Evolutionary conservation across 1,284 basidiomycete genomes (phyloP).

Genomic region (Waitea zeae): DNA sequence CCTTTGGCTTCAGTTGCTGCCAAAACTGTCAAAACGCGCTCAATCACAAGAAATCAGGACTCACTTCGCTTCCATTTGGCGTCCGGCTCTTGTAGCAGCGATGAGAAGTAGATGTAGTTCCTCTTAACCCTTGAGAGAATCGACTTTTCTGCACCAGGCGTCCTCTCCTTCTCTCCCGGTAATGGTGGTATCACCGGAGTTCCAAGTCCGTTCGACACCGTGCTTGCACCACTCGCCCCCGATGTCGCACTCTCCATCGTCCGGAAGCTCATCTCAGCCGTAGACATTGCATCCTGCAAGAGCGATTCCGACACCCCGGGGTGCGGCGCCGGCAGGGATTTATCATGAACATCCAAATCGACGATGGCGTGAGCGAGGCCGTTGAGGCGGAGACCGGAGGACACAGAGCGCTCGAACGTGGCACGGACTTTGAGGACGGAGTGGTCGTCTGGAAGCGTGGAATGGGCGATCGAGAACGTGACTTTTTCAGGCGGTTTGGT

Average conservation of each 20-base stretch:
- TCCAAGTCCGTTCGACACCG: conserved; percentile 16
- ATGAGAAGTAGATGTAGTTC: conserved; percentile 98
- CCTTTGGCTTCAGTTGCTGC: conserved; percentile 78
- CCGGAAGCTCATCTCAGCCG: conserved; percentile 47
- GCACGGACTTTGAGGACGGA: conserved; percentile 67
- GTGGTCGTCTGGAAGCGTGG: conserved; percentile 52
- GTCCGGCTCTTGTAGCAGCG: conserved; percentile 92
- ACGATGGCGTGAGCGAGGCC: conserved; percentile 62
- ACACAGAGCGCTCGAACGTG: conserved; percentile 69
- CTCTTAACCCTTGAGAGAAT: conserved; percentile 74
- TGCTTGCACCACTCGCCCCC: conserved; percentile 12
- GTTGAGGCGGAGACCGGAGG: conserved; percentile 65
- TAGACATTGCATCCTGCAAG: conserved; percentile 53
- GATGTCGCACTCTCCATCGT: conserved; percentile 12
- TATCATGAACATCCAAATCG: conserved; percentile 44
- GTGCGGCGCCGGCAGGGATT: no score
- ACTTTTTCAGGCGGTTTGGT: conserved; percentile 38
- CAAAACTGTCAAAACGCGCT: no score
- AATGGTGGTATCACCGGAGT: conserved; percentile 13
- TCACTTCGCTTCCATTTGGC: conserved; percentile 90
- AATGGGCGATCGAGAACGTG: conserved; percentile 54
- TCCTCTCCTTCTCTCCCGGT: conserved; percentile 37
- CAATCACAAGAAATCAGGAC: conserved; percentile 5
- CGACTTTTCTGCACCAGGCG: conserved; percentile 52
- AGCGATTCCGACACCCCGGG: conserved; percentile 35